Conservation (phyloP, 345 rosid species). For the Populus euphratica region DNA sequence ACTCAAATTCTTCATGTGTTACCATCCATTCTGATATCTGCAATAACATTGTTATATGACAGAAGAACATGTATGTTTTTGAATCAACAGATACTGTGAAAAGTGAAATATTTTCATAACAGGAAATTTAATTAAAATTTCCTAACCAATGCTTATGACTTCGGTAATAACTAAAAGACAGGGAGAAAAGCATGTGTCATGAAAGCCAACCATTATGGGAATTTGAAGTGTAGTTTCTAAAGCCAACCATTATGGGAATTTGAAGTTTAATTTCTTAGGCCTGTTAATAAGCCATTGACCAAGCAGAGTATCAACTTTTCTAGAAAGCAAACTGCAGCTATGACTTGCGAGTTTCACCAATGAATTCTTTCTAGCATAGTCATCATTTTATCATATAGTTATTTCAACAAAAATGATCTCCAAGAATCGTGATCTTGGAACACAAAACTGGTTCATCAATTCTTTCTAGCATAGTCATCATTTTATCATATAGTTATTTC, state of each 20-base stretch:
- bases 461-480: background rate
- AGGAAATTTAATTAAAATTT: background rate
- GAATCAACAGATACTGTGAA: background rate
- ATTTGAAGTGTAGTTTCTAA: background rate
- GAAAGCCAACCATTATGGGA: background rate
- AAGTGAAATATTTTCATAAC: background rate
- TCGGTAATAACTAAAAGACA: too few species aligned
- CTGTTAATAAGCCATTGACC: background rate
- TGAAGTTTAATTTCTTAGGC: background rate
- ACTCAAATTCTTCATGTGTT: constrained; percentile 45
- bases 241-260: background rate
- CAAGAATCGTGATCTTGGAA: background rate
- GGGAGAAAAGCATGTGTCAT: too few species aligned
- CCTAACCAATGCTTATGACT: too few species aligned
- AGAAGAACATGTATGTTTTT: background rate
- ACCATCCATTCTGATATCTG: constrained; percentile 92
- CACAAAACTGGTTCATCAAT: background rate
- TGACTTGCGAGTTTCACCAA: background rate
- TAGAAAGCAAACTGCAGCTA: background rate
- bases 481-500: background rate
- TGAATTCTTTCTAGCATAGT: background rate
- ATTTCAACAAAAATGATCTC: background rate
- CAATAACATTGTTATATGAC: constrained; percentile 19
- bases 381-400: background rate
- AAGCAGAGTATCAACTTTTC: background rate